Base-by-base conservation (phyloP, 345 rosid species). In the Acer yangbiense region DNA sequence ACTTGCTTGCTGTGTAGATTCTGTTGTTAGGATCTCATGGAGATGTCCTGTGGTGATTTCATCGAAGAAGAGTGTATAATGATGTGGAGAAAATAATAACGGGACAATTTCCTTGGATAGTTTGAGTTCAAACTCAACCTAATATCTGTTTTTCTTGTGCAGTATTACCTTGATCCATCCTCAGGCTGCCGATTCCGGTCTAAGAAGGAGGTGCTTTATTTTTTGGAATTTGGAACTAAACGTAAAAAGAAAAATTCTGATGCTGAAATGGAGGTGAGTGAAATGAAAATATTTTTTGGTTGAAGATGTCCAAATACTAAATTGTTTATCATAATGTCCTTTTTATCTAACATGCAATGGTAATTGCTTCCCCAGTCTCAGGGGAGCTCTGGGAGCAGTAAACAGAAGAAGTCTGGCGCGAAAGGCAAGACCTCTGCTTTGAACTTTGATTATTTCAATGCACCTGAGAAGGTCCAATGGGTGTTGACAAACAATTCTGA, bases 151-250 rank as follows among this genome's bases (percentile, higher is more conserved):
- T 55, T 9, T 55, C 65, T 73, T 61, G 61, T 82, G 84, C 85
- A 89, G 92, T 85, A 87, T 68, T 87, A 87, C 75, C 39, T 76
- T 0, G 87, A 89, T 54, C 84, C 87, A 43, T 71, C 55, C 27
- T 67, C 86, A 10, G 75, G 80, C 23, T 82, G 75, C 20, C 69
- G 78, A 52, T 89, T 87, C 77, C 82, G 92, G 72, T 87, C 90
- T 11, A 89, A 82, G 87, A 81, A 76, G 71, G 92, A 89, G 64
- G 90, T 85, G 41, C 89, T 75, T 48, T 44, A 74, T 74, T 89
- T 77, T 76, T 76, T 89, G 78, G 85, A 87, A 75, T 82, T 82
- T 6, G 92, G 90, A 76, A 75, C 77, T 3, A 21, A 72, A 52
- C 80, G 70, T 43, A 85, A 85, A 82, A 81, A 25, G 63, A 78